Evolutionary conservation across 257 asterid species (phyloP), one percentile per base, ranked within the genome.

Genomic region (Capsicum chinense): DNA sequence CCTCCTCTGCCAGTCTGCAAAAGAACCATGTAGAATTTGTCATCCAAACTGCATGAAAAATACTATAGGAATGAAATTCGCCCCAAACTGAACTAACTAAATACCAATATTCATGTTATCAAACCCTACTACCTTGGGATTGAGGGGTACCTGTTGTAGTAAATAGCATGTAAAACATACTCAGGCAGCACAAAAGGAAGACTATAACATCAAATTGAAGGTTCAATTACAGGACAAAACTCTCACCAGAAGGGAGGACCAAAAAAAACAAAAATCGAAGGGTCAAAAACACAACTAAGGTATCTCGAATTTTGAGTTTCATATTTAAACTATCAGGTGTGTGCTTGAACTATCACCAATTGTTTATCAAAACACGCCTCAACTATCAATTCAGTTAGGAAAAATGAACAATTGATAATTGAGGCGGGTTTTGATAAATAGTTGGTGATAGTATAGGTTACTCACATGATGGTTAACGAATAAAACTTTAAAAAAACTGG

Each of bases 1-100:
- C 90, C 98, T 69, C 91, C 97, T 89, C 98, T 89, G 80, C 90
- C 60, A 89, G 92, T 84, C 98, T 95, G 92, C 82, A 88, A 78
- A 67, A 70, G 44, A 66, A 85, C 80, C 67, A 80, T 70, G 37
- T 44, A 63, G 48, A 69, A 74, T 48, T 67, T 50, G 9, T 82
- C 50, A 82, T 26, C 63, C n/a, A 81, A 4, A 52, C 52, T 21
- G 44, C 26, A 76, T 76, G 81, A 15, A 76, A 56, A 13, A 52
- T 52, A 52, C 37, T 3, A 57, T 21, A 3, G 14, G 44, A 52
- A 76, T 52, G 14, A 52, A 76, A 76, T 21, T 44, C 1, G 26
- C 48, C 60, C 60, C 63, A 52, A 76, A 21, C 52, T 50, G 21
- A 76, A 50, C 63, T 3, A 13, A 50, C 58, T 7, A 33, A 26